Evolutionary conservation across 768 basidiomycete species (phyloP), one percentile per base, ranked within the genome.

Genomic region (Leccinum longicurvipes): DNA sequence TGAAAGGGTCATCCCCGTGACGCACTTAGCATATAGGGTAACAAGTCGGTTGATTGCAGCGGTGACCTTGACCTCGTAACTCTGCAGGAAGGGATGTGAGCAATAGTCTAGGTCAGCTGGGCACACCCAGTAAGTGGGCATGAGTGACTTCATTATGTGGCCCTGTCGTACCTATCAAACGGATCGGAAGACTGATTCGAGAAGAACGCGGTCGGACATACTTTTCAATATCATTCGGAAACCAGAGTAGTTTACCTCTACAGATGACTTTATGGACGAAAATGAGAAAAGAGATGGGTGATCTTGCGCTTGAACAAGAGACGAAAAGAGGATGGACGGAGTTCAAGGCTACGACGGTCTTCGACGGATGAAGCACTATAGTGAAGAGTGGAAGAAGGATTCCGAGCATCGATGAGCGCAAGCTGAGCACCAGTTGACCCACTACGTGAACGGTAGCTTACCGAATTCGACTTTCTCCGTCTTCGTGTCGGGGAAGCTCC

Each of bases 161-260:
- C 89, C 73, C 98, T 98, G 80, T 98, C 94, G 66, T 95, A 96
- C 72, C 92, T 93, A 58, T n/a, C n/a, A 10, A 29, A 10, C 2
- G 10, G 2, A 8, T 62, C 3, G 63, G 54, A 32, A 28, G 25
- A 6, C 1, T 3, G 8, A 36, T 15, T n/a, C 1, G 4, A 17
- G 2, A 6, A 3, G 4, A 23, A 45, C 6, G 11, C 3, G 4
- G 10, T 6, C 27, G 49, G 28, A 71, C 84, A 55, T 67, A 93
- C 89, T 98, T 98, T 98, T 98, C 67, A 95, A 69, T 34, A 96
- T 94, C 78, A 98, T 98, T 62, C 92, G 82, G 74, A 98, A 93
- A 1, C 94, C 96, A 0, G 92, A 89, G 68, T 91, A 82, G 70
- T 98, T 98, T 55, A 97, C 75, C 64, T 98, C 93, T 54, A 93